These are phyloP conservation scores for Ustilago crameri DNA, from an alignment of 1,284 basidiomycete genomes.

Conservation along the genomic window DNA sequence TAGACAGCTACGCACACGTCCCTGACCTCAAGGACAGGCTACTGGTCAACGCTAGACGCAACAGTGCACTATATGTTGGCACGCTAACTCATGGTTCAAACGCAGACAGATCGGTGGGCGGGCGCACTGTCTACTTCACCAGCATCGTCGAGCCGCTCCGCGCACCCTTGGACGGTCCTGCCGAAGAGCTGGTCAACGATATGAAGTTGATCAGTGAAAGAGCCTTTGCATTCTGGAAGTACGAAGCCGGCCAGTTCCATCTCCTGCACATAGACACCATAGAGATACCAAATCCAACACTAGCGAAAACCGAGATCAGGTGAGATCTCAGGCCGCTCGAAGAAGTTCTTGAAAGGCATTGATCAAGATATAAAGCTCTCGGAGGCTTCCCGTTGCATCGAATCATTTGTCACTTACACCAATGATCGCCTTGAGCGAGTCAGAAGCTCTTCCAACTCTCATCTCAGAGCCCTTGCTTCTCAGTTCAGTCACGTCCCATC, in stretches of 20 bases:
- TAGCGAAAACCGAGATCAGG: too few species aligned
- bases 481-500: too few species aligned
- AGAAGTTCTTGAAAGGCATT: neutral
- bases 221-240: slow-evolving; percentile 14
- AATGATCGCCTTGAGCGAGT: too few species aligned
- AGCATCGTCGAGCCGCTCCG: slow-evolving; percentile 7
- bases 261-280: slow-evolving; percentile 19
- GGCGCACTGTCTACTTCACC: slow-evolving; percentile 8
- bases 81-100: neutral
- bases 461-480: too few species aligned
- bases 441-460: too few species aligned
- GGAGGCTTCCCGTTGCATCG: too few species aligned
- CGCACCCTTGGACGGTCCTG: neutral
- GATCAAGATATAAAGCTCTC: too few species aligned
- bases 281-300: neutral
- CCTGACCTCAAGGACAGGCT: slow-evolving; percentile 2
- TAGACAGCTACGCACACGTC: neutral
- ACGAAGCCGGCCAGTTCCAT: neutral
- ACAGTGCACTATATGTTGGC: neutral
- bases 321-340: slow-evolving; percentile 4
- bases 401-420: too few species aligned
- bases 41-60: neutral
- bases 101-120: neutral
- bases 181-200: neutral
- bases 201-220: neutral